Conservation (phyloP, 352 stramenopile species). For the Pythium monospermum region DNA sequence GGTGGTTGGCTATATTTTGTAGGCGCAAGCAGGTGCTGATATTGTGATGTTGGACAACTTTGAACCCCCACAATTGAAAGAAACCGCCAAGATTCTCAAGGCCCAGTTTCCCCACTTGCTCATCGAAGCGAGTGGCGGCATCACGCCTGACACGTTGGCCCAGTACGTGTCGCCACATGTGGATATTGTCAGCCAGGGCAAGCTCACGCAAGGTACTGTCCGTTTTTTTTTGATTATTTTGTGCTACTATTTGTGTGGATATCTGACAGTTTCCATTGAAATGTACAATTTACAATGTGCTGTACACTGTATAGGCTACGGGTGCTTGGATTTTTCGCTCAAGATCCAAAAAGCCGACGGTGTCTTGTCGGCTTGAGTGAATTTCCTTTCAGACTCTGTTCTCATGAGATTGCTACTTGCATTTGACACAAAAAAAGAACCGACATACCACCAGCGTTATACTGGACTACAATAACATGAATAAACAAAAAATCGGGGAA, state of each 20-base stretch:
- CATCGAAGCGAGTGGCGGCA: constrained; percentile 97
- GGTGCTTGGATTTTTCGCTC: constrained; percentile 96
- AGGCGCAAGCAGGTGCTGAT: constrained; percentile 72
- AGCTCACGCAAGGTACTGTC: constrained; percentile 92
- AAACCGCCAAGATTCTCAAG: constrained; percentile 91
- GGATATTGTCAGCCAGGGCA: constrained; percentile 96
- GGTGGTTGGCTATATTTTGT: constrained; percentile 3
- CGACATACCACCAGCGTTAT: neutral
- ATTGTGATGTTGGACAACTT: constrained; percentile 99
- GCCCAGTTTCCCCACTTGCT: constrained; percentile 92
- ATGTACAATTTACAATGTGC: too few species aligned
- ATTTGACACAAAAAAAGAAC: neutral
- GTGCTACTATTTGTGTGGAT: neutral
- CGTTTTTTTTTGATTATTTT: neutral
- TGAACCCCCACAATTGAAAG: constrained; percentile 87
- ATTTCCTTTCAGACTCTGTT: too few species aligned
- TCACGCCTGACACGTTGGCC: constrained; percentile 92
- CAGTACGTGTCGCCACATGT: constrained; percentile 93
- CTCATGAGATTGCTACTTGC: neutral
- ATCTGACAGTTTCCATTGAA: too few species aligned
- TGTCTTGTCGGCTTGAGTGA: constrained; percentile 38
- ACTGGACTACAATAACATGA: neutral
- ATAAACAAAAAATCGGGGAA: neutral
- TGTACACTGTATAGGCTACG: constrained; percentile 82
- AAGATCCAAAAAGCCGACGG: constrained; percentile 92